These are phyloP conservation scores for Nemania bipapillata DNA, from an alignment of 2,329 filamentous ascomycete species.

Conservation along the genomic window DNA sequence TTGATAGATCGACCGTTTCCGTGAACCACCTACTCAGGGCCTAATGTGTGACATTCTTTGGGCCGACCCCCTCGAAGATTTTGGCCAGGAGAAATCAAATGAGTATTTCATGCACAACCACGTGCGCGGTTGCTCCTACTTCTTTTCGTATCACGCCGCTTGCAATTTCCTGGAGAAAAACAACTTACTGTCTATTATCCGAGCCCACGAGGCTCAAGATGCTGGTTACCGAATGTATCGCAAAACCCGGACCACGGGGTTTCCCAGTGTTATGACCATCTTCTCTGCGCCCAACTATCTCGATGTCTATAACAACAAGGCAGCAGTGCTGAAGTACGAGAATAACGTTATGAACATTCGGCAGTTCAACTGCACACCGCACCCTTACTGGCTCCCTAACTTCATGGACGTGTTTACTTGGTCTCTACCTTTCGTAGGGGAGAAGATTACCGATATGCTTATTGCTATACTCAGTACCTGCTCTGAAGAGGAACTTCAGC, in stretches of 20 bases:
- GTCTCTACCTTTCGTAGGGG: constrained; percentile 97
- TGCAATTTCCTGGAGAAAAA: constrained; percentile 99
- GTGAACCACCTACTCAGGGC: constrained; percentile 95
- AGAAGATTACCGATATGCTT: constrained; percentile 99
- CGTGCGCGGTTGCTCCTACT: constrained; percentile 97
- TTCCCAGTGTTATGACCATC: constrained; percentile 99
- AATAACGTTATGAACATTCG: constrained; percentile 99
- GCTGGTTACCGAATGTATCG: constrained; percentile 99
- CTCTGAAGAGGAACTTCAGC: constrained; percentile 97
- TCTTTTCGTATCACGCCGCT: constrained; percentile 97
- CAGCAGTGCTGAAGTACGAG: constrained; percentile 97
- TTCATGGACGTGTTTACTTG: constrained; percentile 99
- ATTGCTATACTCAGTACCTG: constrained; percentile 98
- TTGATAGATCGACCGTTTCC: constrained; percentile 89
- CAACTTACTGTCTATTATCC: constrained; percentile 95
- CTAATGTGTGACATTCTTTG: constrained; percentile 99
- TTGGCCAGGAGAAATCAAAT: constrained; percentile 97
- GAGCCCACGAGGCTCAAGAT: constrained; percentile 97
- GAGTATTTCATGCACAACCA: constrained; percentile 99
- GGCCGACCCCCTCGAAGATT: constrained; percentile 97
- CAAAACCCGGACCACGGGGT: constrained; percentile 96
- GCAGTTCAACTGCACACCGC: constrained; percentile 99
- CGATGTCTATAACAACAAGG: constrained; percentile 99
- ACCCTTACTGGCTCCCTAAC: constrained; percentile 99
- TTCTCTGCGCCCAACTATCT: constrained; percentile 99